Evolutionary conservation across 2,329 filamentous ascomycete species (phyloP), one percentile per base, ranked within the genome.

Genomic region (Fusarium anguioides): DNA sequence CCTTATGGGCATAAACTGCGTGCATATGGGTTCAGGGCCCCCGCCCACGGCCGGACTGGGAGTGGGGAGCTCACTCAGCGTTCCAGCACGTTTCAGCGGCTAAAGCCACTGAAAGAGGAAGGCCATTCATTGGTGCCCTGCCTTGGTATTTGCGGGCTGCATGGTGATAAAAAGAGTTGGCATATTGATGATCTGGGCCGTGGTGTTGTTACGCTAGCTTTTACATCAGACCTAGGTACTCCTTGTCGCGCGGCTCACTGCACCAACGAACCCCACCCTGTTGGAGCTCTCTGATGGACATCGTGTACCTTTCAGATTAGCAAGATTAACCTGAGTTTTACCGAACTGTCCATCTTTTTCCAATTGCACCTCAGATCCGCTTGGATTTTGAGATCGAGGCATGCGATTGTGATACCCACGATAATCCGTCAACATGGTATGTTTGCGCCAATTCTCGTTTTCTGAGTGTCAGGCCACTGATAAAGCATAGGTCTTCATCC

Each of bases 401-500:
- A 63, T 70, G 69, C 61, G 45, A 74, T 47, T 47, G 60, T 62
- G 65, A 71, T 67, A 66, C 50, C 23, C 41, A 58, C 44, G 40
- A 55, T 36, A 68, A 70, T 46, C 57, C 36, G 57, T 58, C 67
- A 72, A 20, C 44, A 74, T 74, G 72, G 72, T 73, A 61, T 15
- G 57, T n/a, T 42, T 39, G 15, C 20, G 17, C 26, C 52, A 62
- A 51, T 21, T 12, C n/a, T n/a, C 24, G 21, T 11, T 24, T 17
- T 8, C 24, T 15, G 18, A 20, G 18, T 8, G 11, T 10, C 2
- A 24, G 4, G 2, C 21, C 5, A 20, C 23, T 66, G 15, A 59
- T 42, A 10, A 20, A 27, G 15, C 17, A 33, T 21, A 93, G 92
- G 91, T 94, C 75, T 92, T 96, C 83, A 90, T 98, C 75, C 85